A percentile compares a stretch with the other conserved stretches of the same genome.
Conservation (phyloP, 2,329 filamentous ascomycete genomes). For the Nigrospora oryzae region DNA sequence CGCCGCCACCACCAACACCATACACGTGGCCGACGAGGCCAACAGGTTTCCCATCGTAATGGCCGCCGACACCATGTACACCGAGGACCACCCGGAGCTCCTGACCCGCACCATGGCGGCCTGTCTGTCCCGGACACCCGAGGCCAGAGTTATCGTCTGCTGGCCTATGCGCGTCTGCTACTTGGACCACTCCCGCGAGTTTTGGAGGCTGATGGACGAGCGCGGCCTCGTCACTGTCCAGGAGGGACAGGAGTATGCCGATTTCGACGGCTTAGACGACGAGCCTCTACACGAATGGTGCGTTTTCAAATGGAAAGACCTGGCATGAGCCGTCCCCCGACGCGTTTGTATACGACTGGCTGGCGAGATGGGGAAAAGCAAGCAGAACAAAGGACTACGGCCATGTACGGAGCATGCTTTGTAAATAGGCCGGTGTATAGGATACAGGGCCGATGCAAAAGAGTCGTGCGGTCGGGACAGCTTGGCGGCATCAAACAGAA, state of each 20-base stretch:
- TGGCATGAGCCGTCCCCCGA: neutral
- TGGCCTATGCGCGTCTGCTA: slow-evolving; percentile 2
- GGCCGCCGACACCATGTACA: slow-evolving; percentile 2
- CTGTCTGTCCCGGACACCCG: neutral
- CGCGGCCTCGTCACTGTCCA: neutral
- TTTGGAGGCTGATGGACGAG: slow-evolving; percentile 2
- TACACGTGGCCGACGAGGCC: neutral
- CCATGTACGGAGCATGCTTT: too few species aligned
- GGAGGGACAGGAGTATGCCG: slow-evolving; percentile 1
- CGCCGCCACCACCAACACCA: neutral
- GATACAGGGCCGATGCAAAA: too few species aligned
- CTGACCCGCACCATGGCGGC: slow-evolving; percentile 1
- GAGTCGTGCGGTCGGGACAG: too few species aligned
- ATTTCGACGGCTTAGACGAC: slow-evolving; percentile 1
- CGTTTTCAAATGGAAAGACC: slow-evolving; percentile 2
- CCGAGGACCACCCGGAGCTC: slow-evolving; percentile 1
- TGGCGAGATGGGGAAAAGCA: too few species aligned
- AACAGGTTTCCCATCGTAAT: slow-evolving; percentile 1
- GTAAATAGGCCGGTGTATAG: too few species aligned
- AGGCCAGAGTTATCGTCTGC: neutral
- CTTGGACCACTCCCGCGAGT: neutral
- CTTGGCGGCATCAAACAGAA: too few species aligned
- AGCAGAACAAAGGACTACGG: too few species aligned
- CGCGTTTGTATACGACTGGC: too few species aligned
- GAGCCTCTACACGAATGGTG: slow-evolving; percentile 2